Evolutionary conservation across 2,329 filamentous ascomycete species (phyloP).

Genomic region (Moelleriella libera): DNA sequence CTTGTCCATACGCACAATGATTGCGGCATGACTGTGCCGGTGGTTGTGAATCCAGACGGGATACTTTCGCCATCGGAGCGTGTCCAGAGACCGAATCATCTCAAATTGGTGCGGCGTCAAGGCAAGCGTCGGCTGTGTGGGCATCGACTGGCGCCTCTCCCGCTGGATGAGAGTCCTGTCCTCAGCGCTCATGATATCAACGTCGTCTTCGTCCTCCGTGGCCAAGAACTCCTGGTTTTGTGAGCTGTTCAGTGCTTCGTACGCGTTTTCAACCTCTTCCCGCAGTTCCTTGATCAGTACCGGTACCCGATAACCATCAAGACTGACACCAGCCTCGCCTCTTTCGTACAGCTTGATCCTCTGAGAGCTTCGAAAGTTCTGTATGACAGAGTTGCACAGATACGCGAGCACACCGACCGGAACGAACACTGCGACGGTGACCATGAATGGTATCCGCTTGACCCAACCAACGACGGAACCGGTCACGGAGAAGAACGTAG

Average conservation of each 20-base stretch:
- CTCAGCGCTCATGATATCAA: constrained; percentile 20
- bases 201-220: constrained; percentile 33
- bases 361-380: constrained; percentile 59
- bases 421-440: constrained; percentile 55
- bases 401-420: constrained; percentile 60
- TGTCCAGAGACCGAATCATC: constrained; percentile 68
- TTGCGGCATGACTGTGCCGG: constrained; percentile 77
- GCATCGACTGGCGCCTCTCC: constrained; percentile 25
- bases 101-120: constrained; percentile 68
- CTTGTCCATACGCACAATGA: constrained; percentile 64
- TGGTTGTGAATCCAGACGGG: constrained; percentile 64
- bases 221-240: constrained; percentile 60
- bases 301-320: constrained; percentile 61
- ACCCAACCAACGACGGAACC: constrained; percentile 21
- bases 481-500: constrained; percentile 17
- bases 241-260: constrained; percentile 56
- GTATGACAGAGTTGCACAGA: constrained; percentile 60
- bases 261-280: constrained; percentile 62
- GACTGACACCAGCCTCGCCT: constrained; percentile 51
- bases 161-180: constrained; percentile 26
- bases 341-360: constrained; percentile 66
- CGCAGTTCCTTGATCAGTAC: constrained; percentile 64
- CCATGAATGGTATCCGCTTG: constrained; percentile 45
- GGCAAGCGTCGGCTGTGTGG: constrained; percentile 56
- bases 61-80: constrained; percentile 49